A percentile compares a stretch with the other conserved stretches of the same genome.
Conservation (phyloP, 139 green algal species). For the Picochlorum costavermella region DNA sequence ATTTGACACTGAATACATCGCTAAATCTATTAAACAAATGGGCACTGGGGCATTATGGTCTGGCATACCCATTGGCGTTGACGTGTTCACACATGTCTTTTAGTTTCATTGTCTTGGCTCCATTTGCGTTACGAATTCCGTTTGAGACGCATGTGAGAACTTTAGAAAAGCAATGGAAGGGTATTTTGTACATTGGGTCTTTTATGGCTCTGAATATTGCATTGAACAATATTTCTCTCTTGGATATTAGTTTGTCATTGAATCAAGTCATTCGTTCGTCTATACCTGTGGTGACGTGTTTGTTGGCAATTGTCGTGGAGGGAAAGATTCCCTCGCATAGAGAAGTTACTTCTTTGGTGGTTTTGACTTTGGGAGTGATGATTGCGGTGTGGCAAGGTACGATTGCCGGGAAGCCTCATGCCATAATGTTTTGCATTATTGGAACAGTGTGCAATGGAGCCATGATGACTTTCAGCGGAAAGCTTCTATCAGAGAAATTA, state of each 20-base stretch:
- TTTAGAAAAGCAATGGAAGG: slow-evolving; percentile 40
- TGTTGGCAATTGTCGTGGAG: slow-evolving; percentile 44
- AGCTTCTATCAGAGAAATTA: slow-evolving; percentile 51
- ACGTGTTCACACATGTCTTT: slow-evolving; percentile 54
- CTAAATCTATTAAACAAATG: slow-evolving; percentile 32
- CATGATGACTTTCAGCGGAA: slow-evolving; percentile 48
- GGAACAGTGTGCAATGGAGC: slow-evolving; percentile 43
- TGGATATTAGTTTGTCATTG: slow-evolving; percentile 42
- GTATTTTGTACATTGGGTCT: slow-evolving; percentile 38
- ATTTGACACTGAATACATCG: slow-evolving; percentile 19
- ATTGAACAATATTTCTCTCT: slow-evolving; percentile 48
- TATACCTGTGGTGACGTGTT: slow-evolving; percentile 45
- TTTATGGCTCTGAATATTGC: slow-evolving; percentile 54
- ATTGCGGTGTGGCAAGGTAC: slow-evolving; percentile 43
- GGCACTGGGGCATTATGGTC: slow-evolving; percentile 43
- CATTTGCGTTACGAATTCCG: slow-evolving; percentile 29
- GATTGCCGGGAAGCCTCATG: slow-evolving; percentile 21
- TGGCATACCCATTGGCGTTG: slow-evolving; percentile 49
- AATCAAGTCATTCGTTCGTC: slow-evolving; percentile 56
- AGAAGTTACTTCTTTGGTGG: slow-evolving; percentile 33
- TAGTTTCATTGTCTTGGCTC: slow-evolving; percentile 33
- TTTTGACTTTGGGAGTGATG: slow-evolving; percentile 49
- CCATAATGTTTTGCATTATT: slow-evolving; percentile 37
- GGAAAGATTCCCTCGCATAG: slow-evolving; percentile 22
- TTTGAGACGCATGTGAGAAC: slow-evolving; percentile 31